A percentile compares a stretch with the other conserved stretches of the same genome.
These are phyloP conservation scores for Atkinsonella hypoxylon DNA, from an alignment of 2,329 filamentous ascomycete species.

Conservation along the genomic window DNA sequence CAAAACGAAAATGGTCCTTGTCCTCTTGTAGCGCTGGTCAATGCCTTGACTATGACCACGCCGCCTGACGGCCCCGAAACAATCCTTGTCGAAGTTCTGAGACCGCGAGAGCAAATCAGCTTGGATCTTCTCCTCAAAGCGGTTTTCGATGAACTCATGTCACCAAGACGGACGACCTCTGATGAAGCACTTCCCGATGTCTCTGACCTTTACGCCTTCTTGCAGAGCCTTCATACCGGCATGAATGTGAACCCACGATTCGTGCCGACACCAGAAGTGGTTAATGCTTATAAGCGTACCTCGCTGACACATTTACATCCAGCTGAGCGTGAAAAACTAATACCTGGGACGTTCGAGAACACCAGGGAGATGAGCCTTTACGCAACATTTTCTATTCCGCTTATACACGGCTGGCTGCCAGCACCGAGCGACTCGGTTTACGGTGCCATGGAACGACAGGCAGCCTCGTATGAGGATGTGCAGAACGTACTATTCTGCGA, in stretches of 20 bases:
- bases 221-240: constrained; percentile 81
- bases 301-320: constrained; percentile 41
- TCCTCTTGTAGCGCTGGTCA: constrained; percentile 83
- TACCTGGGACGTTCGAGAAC: constrained; percentile 69
- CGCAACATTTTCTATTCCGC: constrained; percentile 72
- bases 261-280: constrained; percentile 43
- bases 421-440: constrained; percentile 53
- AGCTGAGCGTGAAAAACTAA: constrained; percentile 32
- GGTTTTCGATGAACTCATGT: constrained; percentile 88
- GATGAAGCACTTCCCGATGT: constrained; percentile 69
- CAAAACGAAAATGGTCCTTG: constrained; percentile 95
- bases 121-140: constrained; percentile 76
- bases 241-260: constrained; percentile 98
- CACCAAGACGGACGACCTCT: constrained; percentile 50
- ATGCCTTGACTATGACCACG: constrained; percentile 77
- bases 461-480: constrained; percentile 80
- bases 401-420: constrained; percentile 91
- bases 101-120: constrained; percentile 76
- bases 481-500: constrained; percentile 82
- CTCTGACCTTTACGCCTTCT: constrained; percentile 73
- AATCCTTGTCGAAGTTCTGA: constrained; percentile 64
- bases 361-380: constrained; percentile 88
- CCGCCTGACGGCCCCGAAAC: constrained; percentile 50
- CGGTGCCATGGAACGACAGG: constrained; percentile 59
- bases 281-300: constrained; percentile 36